Percentiles rank a stretch among this genome's conserved stretches.
Conservation (phyloP, 441 rosid species). For the Macaranga tanarius region DNA sequence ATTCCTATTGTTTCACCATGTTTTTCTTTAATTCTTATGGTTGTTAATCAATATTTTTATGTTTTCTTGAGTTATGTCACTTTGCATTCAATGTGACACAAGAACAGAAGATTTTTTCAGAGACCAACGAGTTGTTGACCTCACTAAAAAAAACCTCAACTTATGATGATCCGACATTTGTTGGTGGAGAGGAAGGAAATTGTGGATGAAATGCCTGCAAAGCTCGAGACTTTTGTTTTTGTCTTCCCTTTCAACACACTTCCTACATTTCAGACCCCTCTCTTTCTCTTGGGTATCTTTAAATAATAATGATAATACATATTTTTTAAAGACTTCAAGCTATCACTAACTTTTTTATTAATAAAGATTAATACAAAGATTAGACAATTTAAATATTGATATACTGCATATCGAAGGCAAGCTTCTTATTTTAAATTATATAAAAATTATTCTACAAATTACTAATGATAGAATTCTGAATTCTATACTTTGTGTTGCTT, state of each 20-base stretch:
- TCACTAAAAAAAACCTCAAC: constrained; percentile 17
- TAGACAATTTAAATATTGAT: no score
- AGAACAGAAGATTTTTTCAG: not conserved
- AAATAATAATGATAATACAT: no score
- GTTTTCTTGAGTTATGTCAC: not conserved
- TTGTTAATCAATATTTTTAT: not conserved
- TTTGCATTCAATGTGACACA: not conserved
- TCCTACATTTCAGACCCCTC: constrained; percentile 23
- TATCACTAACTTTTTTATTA: no score
- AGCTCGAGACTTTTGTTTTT: constrained; percentile 40
- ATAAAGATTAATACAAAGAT: no score
- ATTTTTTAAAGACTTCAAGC: no score
- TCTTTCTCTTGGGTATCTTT: constrained; percentile 9
- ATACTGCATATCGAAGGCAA: no score
- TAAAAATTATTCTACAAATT: no score
- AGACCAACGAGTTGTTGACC: constrained; percentile 28
- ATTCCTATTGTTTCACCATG: no score
- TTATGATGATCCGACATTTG: constrained; percentile 42
- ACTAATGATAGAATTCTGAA: no score
- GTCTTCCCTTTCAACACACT: constrained; percentile 34
- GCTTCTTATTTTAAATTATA: no score
- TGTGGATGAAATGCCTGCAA: constrained; percentile 36
- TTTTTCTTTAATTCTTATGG: not conserved
- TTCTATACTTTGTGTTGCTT: no score
- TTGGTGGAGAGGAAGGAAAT: constrained; percentile 44